Base-by-base conservation (phyloP, 2,329 filamentous ascomycete species). In the Zasmidium cellare region DNA sequence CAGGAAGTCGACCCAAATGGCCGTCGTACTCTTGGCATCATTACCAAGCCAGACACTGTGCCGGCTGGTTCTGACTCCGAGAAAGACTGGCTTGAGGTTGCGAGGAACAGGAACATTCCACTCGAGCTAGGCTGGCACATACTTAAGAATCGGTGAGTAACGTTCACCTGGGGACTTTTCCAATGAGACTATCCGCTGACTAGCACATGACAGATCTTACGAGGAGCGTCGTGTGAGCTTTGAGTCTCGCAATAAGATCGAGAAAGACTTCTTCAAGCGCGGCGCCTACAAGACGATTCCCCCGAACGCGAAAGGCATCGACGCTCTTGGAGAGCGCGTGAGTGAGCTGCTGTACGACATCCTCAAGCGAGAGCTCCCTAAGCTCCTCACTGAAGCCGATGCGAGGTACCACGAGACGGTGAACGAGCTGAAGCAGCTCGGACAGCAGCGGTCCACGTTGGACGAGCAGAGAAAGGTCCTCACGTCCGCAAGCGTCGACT, bases 41-140 rank as follows among this genome's bases (percentile, higher is more conserved):
- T 87, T 55, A 87, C 83, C 0, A 86, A 85, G 64, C 80, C 81
- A 0, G 83, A 86, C 59, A 68, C 71, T 2, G 67, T 81, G 0
- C 65, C 63, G 0, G 53, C 69, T 0, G 76, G 74, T 0, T 75
- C 75, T 0, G 68, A 71, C 0, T 75, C 76, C 3, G 77, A 84
- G 56, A 60, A 56, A 1, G 68, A 59, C 1, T 82, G 76, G 58
- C 60, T 80, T 18, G 66, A 74, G 5, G 58, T 79, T 0, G 74
- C 73, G 0, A 68, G 69, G 53, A 78, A 79, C 61, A 67, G 73
- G 20, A 68, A 77, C 47, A 69, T 77, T 45, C 63, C 67, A 14
- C 69, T 80, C 19, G 65, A 74, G 28, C 74, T 79, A 0, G 82
- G 82, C 0, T 85, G 81, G 82, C 80, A 85, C 60, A 76, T 84